Base-by-base conservation (phyloP, 176 grass and related monocot species). In the Alopecurus myosuroides region DNA sequence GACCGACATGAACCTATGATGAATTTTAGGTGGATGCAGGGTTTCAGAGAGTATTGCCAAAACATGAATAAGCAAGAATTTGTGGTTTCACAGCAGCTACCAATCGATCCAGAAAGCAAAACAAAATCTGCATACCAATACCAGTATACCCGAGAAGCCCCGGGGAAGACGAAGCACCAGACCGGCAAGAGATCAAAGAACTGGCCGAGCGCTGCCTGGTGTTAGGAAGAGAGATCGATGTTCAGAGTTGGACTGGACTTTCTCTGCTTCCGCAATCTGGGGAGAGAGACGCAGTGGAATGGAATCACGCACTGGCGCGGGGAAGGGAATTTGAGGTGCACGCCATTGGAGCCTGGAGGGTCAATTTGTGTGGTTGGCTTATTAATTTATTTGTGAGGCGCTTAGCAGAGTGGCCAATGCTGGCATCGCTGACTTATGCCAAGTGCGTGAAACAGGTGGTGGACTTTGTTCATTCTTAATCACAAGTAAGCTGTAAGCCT, bases 61-160 rank as follows among this genome's bases (percentile, higher is more conserved):
- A 29, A 4, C 3, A 71, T 71, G 69, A 45, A 28, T 17, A 17
- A 4, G 70, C 3, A 30, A 48, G 25, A 68, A 68, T 10, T 4
- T 4, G 15, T 36, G 61, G 41, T 46, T 73, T 9, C 44, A 50
- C 15, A 30, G 9, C 3, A 73, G 41, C 7, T 11, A 9, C 9
- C 11, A 17, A 80, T 76, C 26, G 11, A 64, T 2, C 18, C 6
- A 34, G 0, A 58, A n/a, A 61, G 39, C 45, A 74, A 44, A 63
- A 51, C 31, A 1, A 74, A 74, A 74, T 20, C 23, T 55, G 72
- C 62, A 44, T 78, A 86, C 83, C 83, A 62, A 44, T 78, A 86
- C 83, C 83, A 62, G 70, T 39, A 25, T 18, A 8, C 25, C 25
- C 6, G 8, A 31, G 31, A 28, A 29, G 87, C 41, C 37, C 19